These are phyloP conservation scores for Leccinellum rugosiceps DNA, from an alignment of 768 basidiomycete genomes.

Conservation along the genomic window DNA sequence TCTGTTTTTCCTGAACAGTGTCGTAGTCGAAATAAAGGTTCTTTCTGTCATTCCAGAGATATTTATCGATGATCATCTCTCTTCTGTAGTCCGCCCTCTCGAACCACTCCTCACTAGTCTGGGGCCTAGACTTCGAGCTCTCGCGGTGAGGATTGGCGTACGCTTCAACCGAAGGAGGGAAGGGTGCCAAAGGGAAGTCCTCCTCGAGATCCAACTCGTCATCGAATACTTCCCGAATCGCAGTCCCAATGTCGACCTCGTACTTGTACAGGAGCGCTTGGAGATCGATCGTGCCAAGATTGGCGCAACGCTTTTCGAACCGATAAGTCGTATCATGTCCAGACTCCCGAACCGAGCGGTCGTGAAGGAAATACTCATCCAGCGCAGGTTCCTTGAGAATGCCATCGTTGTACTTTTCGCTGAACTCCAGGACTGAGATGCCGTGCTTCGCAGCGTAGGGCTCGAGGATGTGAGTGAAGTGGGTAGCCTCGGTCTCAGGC, in stretches of 20 bases:
- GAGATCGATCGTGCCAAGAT: slow-evolving; percentile 93
- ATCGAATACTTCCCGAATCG: slow-evolving; percentile 92
- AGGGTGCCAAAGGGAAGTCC: slow-evolving; percentile 87
- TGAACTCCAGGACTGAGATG: slow-evolving; percentile 92
- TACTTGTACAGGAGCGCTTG: slow-evolving; percentile 98
- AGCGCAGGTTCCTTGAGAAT: slow-evolving; percentile 79
- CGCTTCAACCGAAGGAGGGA: slow-evolving; percentile 76
- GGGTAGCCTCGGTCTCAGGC: slow-evolving; percentile 97
- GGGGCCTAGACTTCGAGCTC: slow-evolving; percentile 54
- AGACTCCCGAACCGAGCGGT: slow-evolving; percentile 93
- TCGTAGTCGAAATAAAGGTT: slow-evolving; percentile 96
- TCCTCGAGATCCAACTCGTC: slow-evolving; percentile 91
- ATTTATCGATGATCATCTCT: slow-evolving; percentile 75
- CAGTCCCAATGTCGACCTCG: slow-evolving; percentile 97
- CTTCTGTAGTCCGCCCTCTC: slow-evolving; percentile 80
- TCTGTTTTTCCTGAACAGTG: slow-evolving; percentile 86
- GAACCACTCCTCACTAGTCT: slow-evolving; percentile 91
- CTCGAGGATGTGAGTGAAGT: slow-evolving; percentile 97
- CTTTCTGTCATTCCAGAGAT: slow-evolving; percentile 97
- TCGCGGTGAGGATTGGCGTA: slow-evolving; percentile 64
- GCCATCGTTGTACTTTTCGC: slow-evolving; percentile 91
- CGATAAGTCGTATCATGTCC: slow-evolving; percentile 97
- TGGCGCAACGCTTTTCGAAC: slow-evolving; percentile 96
- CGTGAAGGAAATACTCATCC: slow-evolving; percentile 97
- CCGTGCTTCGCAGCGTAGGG: slow-evolving; percentile 92